phyloP scores from a whole-genome alignment of 2,329 filamentous ascomycete species.

The Pseudocercospora crystallina region DNA sequence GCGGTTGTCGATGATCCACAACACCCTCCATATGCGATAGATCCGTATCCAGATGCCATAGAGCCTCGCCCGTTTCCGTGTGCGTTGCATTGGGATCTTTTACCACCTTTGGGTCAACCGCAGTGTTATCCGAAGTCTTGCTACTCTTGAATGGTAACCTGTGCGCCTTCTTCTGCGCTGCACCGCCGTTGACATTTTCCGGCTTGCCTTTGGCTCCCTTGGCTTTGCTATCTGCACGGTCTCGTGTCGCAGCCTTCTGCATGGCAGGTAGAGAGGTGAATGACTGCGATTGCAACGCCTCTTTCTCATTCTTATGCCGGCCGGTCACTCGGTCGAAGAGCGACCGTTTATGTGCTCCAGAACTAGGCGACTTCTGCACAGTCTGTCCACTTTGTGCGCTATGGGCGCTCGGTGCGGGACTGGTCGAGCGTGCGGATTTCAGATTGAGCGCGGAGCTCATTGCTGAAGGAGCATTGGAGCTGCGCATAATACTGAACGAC shows the following conservation, averaged over 20 bases:
- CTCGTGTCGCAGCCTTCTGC: constrained; percentile 29
- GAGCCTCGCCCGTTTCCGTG: constrained; percentile 39
- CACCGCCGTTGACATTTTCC: constrained; percentile 20
- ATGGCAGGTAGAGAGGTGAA: constrained; percentile 42
- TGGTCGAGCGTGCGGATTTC: constrained; percentile 64
- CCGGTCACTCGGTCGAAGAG: constrained; percentile 56
- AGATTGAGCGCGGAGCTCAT: constrained; percentile 52
- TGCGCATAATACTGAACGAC: constrained; percentile 54
- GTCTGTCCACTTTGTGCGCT: constrained; percentile 56
- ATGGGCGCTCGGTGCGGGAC: constrained; percentile 75
- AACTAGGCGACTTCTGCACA: constrained; percentile 57
- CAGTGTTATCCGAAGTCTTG: constrained; percentile 45
- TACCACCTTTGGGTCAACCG: constrained; percentile 40
- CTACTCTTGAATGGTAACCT: constrained; percentile 56
- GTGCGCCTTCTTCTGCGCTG: constrained; percentile 28
- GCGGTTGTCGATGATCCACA: constrained; percentile 61
- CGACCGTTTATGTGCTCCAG: constrained; percentile 48
- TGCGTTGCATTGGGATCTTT: constrained; percentile 45
- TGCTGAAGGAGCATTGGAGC: constrained; percentile 52
- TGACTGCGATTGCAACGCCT: constrained; percentile 41
- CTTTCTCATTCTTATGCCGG: constrained; percentile 47
- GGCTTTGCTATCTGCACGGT: constrained; percentile 28
- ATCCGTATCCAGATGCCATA: constrained; percentile 83
- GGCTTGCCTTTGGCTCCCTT: constrained; percentile 23
- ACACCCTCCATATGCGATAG: constrained; percentile 91